A percentile compares a stretch with the other conserved stretches of the same genome.
Conservation (phyloP, 495 filamentous ascomycete species). For the Mycothermus thermophilus region DNA sequence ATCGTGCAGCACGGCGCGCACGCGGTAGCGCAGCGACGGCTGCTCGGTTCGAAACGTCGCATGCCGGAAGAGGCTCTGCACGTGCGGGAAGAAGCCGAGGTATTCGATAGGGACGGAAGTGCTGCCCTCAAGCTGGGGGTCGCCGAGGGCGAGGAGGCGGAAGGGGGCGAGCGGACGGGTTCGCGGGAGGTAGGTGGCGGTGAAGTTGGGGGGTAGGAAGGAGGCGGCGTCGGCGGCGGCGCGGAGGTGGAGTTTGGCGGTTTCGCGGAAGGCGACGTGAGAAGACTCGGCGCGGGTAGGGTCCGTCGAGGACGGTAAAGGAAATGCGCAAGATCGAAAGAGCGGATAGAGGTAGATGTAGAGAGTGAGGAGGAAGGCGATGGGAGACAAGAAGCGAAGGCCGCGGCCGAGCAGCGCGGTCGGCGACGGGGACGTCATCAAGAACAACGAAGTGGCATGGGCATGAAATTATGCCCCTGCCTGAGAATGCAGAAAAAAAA, state of each 20-base stretch:
- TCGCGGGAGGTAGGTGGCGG: constrained; percentile 1
- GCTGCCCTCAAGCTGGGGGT: constrained; percentile 93
- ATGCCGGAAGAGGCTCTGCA: constrained; percentile 38
- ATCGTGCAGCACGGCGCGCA: constrained; percentile 36
- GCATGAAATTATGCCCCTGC: constrained; percentile 2
- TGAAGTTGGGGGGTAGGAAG: too few relatives aligned
- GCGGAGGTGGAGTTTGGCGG: constrained; percentile 30
- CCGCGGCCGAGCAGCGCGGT: constrained; percentile 45
- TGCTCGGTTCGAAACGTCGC: constrained; percentile 29
- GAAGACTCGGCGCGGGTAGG: constrained; percentile 9
- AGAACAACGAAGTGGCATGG: constrained; percentile 27
- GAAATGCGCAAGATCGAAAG: constrained; percentile 72
- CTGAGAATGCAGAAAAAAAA: not conserved
- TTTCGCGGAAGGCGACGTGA: constrained; percentile 30
- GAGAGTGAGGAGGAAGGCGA: constrained; percentile 51
- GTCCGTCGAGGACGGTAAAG: constrained; percentile 30
- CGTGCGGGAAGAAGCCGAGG: constrained; percentile 45
- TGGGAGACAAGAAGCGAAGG: constrained; percentile 52
- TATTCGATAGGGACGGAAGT: constrained; percentile 55
- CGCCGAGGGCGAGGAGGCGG: constrained; percentile 76
- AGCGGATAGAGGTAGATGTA: constrained; percentile 86
- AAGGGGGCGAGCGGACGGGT: constrained; percentile 49
- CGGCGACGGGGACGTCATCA: constrained; percentile 41
- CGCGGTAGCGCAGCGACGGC: constrained; percentile 29
- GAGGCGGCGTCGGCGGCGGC: constrained; percentile 10